A percentile compares a stretch with the other conserved stretches of the same genome.
These are phyloP conservation scores for Oldenlandia corymbosa DNA, from an alignment of 257 asterid genomes.

Conservation along the genomic window DNA sequence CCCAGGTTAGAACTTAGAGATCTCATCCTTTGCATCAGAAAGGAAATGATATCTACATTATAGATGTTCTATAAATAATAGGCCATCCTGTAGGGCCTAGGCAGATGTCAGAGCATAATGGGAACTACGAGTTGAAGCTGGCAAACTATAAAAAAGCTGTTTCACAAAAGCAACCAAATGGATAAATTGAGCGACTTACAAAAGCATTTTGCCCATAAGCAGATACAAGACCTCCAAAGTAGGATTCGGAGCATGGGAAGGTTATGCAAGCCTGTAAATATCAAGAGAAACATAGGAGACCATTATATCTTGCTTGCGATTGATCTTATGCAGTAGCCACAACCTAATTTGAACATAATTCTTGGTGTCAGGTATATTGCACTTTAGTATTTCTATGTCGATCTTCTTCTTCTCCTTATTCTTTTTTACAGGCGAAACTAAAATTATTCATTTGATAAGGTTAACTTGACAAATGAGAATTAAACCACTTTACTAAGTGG, in stretches of 20 bases:
- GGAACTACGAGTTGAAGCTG: background rate
- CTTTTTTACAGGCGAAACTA: no score
- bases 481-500: no score
- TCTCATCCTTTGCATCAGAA: background rate
- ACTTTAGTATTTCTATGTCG: no score
- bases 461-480: no score
- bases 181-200: slow-evolving; percentile 30
- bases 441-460: no score
- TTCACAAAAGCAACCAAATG: background rate
- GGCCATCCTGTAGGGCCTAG: background rate
- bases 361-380: background rate
- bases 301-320: background rate
- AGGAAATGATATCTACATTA: background rate
- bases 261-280: slow-evolving; percentile 47
- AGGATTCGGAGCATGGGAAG: slow-evolving; percentile 45
- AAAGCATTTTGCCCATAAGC: slow-evolving; percentile 46
- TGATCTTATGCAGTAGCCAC: background rate
- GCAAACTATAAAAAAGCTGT: background rate
- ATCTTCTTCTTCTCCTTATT: no score
- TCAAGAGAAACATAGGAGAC: background rate
- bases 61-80: background rate
- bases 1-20: no score
- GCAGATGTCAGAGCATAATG: background rate
- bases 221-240: slow-evolving; percentile 38
- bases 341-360: background rate